These are phyloP conservation scores for Melastoma candidum DNA, from an alignment of 441 rosid species.

Conservation along the genomic window DNA sequence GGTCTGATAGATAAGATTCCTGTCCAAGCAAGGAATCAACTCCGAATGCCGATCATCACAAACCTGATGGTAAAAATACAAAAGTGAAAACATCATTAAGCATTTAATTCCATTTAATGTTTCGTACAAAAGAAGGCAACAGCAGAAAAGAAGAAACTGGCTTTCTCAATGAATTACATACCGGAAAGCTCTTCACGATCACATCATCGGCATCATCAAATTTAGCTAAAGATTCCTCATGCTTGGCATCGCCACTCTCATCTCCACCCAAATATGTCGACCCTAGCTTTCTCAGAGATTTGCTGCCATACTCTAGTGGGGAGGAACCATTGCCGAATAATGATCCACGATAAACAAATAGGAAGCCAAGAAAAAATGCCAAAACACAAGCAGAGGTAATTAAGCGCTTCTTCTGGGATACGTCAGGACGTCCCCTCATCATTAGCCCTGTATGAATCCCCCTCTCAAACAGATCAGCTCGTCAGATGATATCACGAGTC, in stretches of 20 bases:
- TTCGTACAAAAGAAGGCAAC: not conserved
- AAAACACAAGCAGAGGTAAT: constrained; percentile 30
- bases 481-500: no score
- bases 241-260: constrained; percentile 48
- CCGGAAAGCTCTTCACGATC: constrained; percentile 76
- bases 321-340: constrained; percentile 54
- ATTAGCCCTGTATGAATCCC: constrained; percentile 11
- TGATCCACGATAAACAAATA: constrained; percentile 52
- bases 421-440: constrained; percentile 71
- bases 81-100: constrained; percentile 7
- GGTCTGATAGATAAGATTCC: constrained; percentile 85
- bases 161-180: constrained; percentile 23
- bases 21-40: constrained; percentile 92
- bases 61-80: constrained; percentile 40
- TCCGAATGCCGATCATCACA: constrained; percentile 95
- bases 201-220: constrained; percentile 49
- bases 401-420: constrained; percentile 56
- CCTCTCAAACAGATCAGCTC: constrained; percentile 8
- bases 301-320: constrained; percentile 74
- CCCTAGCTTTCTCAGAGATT: constrained; percentile 85
- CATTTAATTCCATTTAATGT: not conserved
- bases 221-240: constrained; percentile 38
- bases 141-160: not conserved
- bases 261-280: constrained; percentile 89
- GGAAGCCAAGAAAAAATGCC: constrained; percentile 38